Evolutionary conservation across 1,284 basidiomycete genomes (phyloP), one percentile per base, ranked within the genome.

Genomic region (Thecaphora thlaspeos): DNA sequence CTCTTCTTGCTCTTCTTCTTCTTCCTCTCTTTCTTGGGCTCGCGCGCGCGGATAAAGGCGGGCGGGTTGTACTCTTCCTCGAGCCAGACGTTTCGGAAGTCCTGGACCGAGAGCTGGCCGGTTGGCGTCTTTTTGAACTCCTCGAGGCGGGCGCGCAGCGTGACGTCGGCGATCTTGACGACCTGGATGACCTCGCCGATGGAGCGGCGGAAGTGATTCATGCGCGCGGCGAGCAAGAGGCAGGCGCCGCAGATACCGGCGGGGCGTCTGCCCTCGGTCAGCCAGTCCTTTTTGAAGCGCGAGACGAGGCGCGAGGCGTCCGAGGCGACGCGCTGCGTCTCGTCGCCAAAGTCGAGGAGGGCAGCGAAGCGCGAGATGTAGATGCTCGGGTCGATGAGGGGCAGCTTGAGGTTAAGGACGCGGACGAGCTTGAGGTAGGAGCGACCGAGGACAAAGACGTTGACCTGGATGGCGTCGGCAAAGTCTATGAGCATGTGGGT

Each of bases 401-500:
- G 90, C 9, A 95, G 83, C 2, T 62, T 58, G n/a, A 98, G 83
- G 66, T 90, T 88, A 57, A 98, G 86, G 0, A 87, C 88, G 71
- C 90, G 87, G 5, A 96, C 87, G 23, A 98, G 87, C 76, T 95
- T 91, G 44, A 98, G 86, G 75, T 97, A 99, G 1, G 90, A 94
- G 51, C 93, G 88, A 0, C 95, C 95, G 22, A 99, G 87, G 73
- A 93, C 90, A 73, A 96, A 98, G 9, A 99, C 95, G 74, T 98
- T 98, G 68, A 97, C 91, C 60, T 77, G 70, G 43, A 77, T 73
- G 19, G 73, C 68, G 45, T 77, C 75, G 34, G 89, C 22, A 76
- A 99, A 97, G 80, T 99, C 95, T 65, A 99, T 98, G 34, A 99
- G 86, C 95, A 98, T 98, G 77, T 94, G 91, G 0, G 88, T 90